Percentiles rank a stretch among this genome's conserved stretches.
These are phyloP conservation scores for Tillandsia leiboldiana DNA, from an alignment of 176 grass and related monocot genomes.

Conservation along the genomic window DNA sequence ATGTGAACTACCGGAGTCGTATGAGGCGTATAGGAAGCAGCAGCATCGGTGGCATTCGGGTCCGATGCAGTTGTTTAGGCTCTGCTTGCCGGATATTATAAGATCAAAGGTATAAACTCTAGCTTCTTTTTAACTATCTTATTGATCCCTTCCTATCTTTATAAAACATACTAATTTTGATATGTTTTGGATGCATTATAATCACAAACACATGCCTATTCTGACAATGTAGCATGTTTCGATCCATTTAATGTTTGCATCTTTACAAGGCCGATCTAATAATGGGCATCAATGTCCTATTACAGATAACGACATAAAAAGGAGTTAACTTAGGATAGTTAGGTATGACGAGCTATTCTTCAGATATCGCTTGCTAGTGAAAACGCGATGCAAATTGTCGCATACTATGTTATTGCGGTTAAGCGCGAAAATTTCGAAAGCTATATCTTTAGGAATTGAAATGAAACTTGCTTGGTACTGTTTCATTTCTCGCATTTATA, in stretches of 20 bases:
- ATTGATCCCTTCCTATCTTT: neutral
- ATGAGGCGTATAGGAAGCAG: conserved; percentile 45
- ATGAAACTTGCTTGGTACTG: no score
- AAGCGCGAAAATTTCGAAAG: no score
- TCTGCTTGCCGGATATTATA: conserved; percentile 44
- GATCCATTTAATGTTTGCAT: neutral
- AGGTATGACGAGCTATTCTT: no score
- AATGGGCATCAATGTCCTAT: neutral
- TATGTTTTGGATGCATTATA: neutral
- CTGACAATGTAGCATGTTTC: neutral
- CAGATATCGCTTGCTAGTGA: no score
- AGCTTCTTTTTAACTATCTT: neutral
- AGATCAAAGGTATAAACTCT: conserved; percentile 31
- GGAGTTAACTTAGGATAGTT: no score
- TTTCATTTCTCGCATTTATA: no score
- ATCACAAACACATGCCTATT: neutral
- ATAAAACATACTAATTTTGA: neutral
- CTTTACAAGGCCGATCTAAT: neutral
- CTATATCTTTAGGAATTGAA: no score
- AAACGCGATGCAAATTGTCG: no score
- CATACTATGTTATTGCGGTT: no score
- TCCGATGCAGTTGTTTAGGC: conserved; percentile 48
- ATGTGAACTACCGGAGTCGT: conserved; percentile 47
- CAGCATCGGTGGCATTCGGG: conserved; percentile 49
- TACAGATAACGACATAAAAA: neutral